Percentiles rank a stretch among this genome's conserved stretches.
Conservation (phyloP, 2,329 filamentous ascomycete species). For the Periconia sp. region DNA sequence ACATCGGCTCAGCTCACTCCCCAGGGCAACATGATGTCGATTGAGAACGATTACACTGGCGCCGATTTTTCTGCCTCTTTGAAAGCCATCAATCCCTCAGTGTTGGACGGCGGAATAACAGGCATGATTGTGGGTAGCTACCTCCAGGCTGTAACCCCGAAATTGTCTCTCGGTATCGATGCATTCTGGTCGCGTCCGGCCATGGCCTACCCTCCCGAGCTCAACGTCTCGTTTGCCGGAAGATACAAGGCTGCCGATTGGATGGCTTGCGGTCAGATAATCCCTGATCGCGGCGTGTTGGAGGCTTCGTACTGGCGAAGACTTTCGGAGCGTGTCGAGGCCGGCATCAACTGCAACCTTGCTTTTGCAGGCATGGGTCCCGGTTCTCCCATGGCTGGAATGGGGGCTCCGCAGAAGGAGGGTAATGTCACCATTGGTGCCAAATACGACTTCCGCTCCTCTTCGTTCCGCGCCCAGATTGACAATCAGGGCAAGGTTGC, state of each 20-base stretch:
- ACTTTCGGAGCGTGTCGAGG: slow-evolving; percentile 92
- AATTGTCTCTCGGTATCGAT: slow-evolving; percentile 84
- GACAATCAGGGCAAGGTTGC: slow-evolving; percentile 94
- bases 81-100: slow-evolving; percentile 94
- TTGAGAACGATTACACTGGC: slow-evolving; percentile 95
- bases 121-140: slow-evolving; percentile 97
- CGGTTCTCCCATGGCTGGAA: slow-evolving; percentile 64
- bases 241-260: slow-evolving; percentile 91
- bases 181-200: slow-evolving; percentile 89
- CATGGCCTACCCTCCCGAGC: slow-evolving; percentile 84
- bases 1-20: slow-evolving; percentile 82
- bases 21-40: slow-evolving; percentile 85
- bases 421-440: slow-evolving; percentile 88
- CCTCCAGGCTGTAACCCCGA: slow-evolving; percentile 87
- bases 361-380: slow-evolving; percentile 68
- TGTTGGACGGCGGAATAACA: slow-evolving; percentile 87
- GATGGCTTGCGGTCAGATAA: slow-evolving; percentile 87
- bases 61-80: slow-evolving; percentile 89
- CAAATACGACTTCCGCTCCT: slow-evolving; percentile 97
- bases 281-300: slow-evolving; percentile 77
- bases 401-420: slow-evolving; percentile 67
- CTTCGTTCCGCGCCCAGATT: slow-evolving; percentile 92
- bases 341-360: slow-evolving; percentile 91
- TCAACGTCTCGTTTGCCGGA: slow-evolving; percentile 83
- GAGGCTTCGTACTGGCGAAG: slow-evolving; percentile 93